Evolutionary conservation across 805 yeast species (phyloP).

Genomic region (Danielia oregonensis): DNA sequence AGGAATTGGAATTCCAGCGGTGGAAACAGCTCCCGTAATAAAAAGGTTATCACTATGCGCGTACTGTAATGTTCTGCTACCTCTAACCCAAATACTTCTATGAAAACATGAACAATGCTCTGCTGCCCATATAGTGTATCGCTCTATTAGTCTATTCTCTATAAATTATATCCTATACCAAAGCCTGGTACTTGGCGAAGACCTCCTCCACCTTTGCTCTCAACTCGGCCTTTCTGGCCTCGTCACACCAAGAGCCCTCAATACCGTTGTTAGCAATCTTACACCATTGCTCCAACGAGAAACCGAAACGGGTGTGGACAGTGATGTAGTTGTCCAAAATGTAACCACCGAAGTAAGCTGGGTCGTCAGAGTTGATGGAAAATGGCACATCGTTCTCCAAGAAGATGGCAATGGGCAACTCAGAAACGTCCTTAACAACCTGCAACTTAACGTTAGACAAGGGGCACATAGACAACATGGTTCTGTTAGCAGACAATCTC

Average conservation of each 20-base stretch:
- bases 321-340: slow-evolving; percentile 69
- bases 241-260: slow-evolving; percentile 68
- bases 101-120: too few relatives aligned
- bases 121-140: too few relatives aligned
- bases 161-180: slow-evolving; percentile 2
- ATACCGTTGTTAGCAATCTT: slow-evolving; percentile 62
- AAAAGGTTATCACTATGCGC: too few relatives aligned
- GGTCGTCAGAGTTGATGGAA: slow-evolving; percentile 59
- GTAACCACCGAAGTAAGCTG: slow-evolving; percentile 79
- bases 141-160: neutral
- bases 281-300: slow-evolving; percentile 59
- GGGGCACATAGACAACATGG: slow-evolving; percentile 72
- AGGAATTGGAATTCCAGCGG: too few relatives aligned
- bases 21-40: too few relatives aligned
- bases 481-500: slow-evolving; percentile 51
- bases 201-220: slow-evolving; percentile 42
- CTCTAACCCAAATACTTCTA: too few relatives aligned
- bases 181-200: slow-evolving; percentile 30
- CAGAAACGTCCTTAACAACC: slow-evolving; percentile 63
- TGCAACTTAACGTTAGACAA: slow-evolving; percentile 71
- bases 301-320: slow-evolving; percentile 64
- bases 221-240: slow-evolving; percentile 51
- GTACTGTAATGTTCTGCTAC: too few relatives aligned
- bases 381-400: slow-evolving; percentile 64
- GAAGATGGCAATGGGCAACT: slow-evolving; percentile 62